A percentile compares a stretch with the other conserved stretches of the same genome.
phyloP scores from a whole-genome alignment of 495 filamentous ascomycete genomes.

The Talaromyces liani region DNA sequence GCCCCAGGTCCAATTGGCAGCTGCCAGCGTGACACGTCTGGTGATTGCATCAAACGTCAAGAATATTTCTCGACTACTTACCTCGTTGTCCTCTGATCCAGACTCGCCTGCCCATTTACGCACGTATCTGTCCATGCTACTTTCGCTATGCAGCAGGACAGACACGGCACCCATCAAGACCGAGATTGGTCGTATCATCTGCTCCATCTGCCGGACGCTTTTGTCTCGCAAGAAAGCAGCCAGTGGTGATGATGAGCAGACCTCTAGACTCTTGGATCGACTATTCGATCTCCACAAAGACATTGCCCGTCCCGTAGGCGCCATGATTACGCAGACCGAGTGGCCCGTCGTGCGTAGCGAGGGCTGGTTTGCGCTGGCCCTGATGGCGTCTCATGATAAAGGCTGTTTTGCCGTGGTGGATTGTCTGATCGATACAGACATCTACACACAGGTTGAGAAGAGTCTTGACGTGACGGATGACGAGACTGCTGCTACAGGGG shows the following conservation, averaged over 20 bases:
- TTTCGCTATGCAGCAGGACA: constrained; percentile 49
- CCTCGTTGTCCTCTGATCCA: constrained; percentile 27
- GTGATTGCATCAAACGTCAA: constrained; percentile 50
- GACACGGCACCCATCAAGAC: constrained; percentile 60
- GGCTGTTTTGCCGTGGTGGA: constrained; percentile 45
- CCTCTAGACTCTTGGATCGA: constrained; percentile 25
- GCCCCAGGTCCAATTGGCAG: constrained; percentile 63
- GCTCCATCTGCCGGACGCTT: constrained; percentile 56
- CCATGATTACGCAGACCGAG: constrained; percentile 58
- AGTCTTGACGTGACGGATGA: constrained; percentile 33
- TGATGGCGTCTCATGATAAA: constrained; percentile 50
- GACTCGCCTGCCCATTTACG: constrained; percentile 30
- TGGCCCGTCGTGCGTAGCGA: constrained; percentile 67
- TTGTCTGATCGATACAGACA: constrained; percentile 40
- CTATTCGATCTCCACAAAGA: constrained; percentile 47
- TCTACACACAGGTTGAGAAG: constrained; percentile 40
- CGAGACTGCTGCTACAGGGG: constrained; percentile 2
- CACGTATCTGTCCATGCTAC: constrained; percentile 54
- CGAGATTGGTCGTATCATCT: constrained; percentile 62
- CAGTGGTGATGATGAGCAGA: constrained; percentile 18
- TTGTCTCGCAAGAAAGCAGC: constrained; percentile 27
- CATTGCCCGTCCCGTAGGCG: constrained; percentile 47
- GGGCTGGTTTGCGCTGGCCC: constrained; percentile 65
- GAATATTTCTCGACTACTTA: constrained; percentile 47
- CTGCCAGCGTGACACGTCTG: constrained; percentile 59